A percentile compares a stretch with the other conserved stretches of the same genome.
Evolutionary conservation across 305 asterid species (phyloP).

Genomic region (Andrographis paniculata): DNA sequence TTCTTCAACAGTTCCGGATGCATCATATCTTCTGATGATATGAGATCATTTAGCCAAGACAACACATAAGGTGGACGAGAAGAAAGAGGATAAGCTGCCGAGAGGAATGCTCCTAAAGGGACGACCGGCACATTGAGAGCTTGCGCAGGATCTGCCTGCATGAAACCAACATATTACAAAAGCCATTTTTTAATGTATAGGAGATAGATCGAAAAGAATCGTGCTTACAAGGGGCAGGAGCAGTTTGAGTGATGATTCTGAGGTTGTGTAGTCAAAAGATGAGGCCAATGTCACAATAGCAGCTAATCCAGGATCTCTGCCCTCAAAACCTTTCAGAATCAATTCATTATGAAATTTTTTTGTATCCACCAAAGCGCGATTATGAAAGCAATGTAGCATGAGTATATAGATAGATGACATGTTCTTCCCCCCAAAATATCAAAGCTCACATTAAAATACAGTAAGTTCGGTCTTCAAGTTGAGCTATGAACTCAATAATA

Average conservation of each 20-base stretch:
- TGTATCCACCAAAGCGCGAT: not conserved
- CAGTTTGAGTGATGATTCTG: conserved; percentile 67
- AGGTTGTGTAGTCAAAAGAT: conserved; percentile 81
- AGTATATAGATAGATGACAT: not conserved
- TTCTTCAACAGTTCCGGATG: conserved; percentile 83
- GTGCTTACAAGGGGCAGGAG: conserved; percentile 79
- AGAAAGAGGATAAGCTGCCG: conserved; percentile 88
- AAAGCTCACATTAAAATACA: not conserved
- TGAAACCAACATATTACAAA: conserved; percentile 15
- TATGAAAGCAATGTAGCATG: not conserved
- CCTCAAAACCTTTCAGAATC: conserved; percentile 43
- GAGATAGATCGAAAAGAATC: conserved; percentile 12
- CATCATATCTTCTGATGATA: conserved; percentile 95
- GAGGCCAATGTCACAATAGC: conserved; percentile 83
- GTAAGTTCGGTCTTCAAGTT: too few relatives aligned
- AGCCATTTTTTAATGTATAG: conserved; percentile 2
- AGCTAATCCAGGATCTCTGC: conserved; percentile 69
- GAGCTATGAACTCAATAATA: too few relatives aligned
- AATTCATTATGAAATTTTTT: conserved; percentile 8
- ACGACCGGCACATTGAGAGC: conserved; percentile 84
- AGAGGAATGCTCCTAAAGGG: conserved; percentile 81
- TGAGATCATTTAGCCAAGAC: conserved; percentile 77
- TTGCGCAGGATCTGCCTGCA: conserved; percentile 96
- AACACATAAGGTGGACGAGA: conserved; percentile 83
- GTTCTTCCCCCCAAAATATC: not conserved